Evolutionary conservation across 2,329 filamentous ascomycete species (phyloP), one percentile per base, ranked within the genome.

Genomic region (Berkeleyomyces basicola): DNA sequence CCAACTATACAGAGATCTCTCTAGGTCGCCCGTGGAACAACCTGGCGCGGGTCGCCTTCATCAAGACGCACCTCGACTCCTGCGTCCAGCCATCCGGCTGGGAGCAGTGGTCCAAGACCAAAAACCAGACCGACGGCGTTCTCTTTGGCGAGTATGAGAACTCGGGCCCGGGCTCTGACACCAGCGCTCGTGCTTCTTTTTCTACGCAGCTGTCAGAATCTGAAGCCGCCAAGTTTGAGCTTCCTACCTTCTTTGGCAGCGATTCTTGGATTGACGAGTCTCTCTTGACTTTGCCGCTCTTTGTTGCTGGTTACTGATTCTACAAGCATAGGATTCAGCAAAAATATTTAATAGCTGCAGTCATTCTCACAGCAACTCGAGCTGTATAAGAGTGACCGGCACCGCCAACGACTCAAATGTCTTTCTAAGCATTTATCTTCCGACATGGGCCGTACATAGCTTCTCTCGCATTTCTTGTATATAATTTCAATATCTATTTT

Each of bases 31-130:
- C 78, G 0, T 80, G 78, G 77, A 67, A 72, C 5, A 68, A 72
- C 36, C 78, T 75, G 61, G 72, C 77, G 0, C 74, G 76, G 3
- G 77, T 79, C 4, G 73, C 77, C 4, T 78, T 78, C 70, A 76
- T 80, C 67, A 68, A 75, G 59, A 79, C 78, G 0, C 68, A 69
- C 40, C 72, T 87, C 71, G 75, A 74, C 7, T 71, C 72, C 33
- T 80, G 85, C 23, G 77, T 87, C 67, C 84, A 85, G 67, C 64
- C 74, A 1, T 77, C 77, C 0, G 84, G 83, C 0, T 86, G 84
- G 83, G 70, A 67, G 1, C 68, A 73, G 37, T 86, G 83, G 83
- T 76, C 76, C 63, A 71, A 67, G 1, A 73, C 72, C 2, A 73
- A 77, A 49, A 68, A 74, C n/a, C 74, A 76, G 43, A 82, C 79